Conservation (phyloP, 192 early-diverging fungal species). For the Lunasporangiospora selenospora region DNA sequence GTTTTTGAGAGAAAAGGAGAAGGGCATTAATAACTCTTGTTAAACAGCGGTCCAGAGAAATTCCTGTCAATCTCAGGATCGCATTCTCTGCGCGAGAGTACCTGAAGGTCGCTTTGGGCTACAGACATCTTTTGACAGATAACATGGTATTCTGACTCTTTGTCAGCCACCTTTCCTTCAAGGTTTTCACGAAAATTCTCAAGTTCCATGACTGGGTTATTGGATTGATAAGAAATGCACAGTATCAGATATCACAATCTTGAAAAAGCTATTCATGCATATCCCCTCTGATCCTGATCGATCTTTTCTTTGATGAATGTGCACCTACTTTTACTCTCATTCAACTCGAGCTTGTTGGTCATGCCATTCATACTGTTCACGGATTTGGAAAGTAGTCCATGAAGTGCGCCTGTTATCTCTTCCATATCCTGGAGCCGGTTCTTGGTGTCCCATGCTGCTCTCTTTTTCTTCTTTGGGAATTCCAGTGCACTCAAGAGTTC, state of each 20-base stretch:
- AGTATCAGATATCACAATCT: too few relatives aligned
- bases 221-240: too few relatives aligned
- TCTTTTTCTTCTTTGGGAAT: neutral
- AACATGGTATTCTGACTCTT: neutral
- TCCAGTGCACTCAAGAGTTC: too few relatives aligned
- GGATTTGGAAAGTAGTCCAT: neutral
- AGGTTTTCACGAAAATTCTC: neutral
- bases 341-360: too few relatives aligned
- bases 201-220: neutral
- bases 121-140: slow-evolving; percentile 5
- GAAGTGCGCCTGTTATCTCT: neutral
- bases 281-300: too few relatives aligned
- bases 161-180: slow-evolving; percentile 1
- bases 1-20: neutral
- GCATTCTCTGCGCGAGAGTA: too few relatives aligned
- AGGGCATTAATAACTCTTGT: neutral
- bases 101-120: too few relatives aligned
- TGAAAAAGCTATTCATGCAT: too few relatives aligned
- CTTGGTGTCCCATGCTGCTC: slow-evolving; percentile 7
- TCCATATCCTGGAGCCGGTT: slow-evolving; percentile 7
- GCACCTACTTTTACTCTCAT: too few relatives aligned
- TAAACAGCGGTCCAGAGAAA: too few relatives aligned
- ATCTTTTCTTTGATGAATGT: too few relatives aligned
- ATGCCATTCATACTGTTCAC: neutral
- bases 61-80: too few relatives aligned